These are phyloP conservation scores for Pythium phragmiticola DNA, from an alignment of 352 stramenopile species.

Conservation along the genomic window DNA sequence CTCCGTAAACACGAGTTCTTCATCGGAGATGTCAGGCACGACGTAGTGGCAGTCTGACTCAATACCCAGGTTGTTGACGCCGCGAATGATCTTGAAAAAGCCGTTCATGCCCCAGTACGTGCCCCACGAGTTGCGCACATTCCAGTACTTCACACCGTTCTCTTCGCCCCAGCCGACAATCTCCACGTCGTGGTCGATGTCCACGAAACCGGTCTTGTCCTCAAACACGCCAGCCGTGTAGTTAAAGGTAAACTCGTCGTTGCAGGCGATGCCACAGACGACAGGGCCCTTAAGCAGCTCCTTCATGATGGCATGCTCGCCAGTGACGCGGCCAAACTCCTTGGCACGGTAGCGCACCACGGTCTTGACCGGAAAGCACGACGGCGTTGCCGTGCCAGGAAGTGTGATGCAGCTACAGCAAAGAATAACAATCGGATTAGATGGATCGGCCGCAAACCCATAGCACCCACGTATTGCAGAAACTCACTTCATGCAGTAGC, in stretches of 20 bases:
- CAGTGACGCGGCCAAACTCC: conserved; percentile 54
- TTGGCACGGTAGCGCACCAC: conserved; percentile 83
- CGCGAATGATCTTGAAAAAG: conserved; percentile 94
- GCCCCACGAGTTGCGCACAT: conserved; percentile 95
- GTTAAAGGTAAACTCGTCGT: conserved; percentile 70
- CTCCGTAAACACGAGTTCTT: conserved; percentile 81
- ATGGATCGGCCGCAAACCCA: too few species aligned
- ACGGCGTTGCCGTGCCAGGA: conserved; percentile 34
- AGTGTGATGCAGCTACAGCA: conserved; percentile 64
- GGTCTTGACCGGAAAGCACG: conserved; percentile 74
- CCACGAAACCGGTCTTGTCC: conserved; percentile 85
- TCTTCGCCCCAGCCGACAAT: conserved; percentile 92
- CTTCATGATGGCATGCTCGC: conserved; percentile 83
- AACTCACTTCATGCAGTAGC: conserved; percentile 86
- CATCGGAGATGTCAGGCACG: conserved; percentile 78
- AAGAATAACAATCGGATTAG: neutral
- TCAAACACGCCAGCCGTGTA: conserved; percentile 94
- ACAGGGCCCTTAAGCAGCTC: conserved; percentile 86
- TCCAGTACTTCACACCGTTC: conserved; percentile 94
- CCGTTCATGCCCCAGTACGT: conserved; percentile 95
- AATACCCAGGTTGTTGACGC: conserved; percentile 92
- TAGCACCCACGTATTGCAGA: neutral
- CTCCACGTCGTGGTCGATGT: conserved; percentile 86
- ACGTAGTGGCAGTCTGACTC: conserved; percentile 89
- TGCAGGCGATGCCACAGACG: conserved; percentile 92